Conservation (phyloP, 768 basidiomycete species). For the Floccularia luteovirens region DNA sequence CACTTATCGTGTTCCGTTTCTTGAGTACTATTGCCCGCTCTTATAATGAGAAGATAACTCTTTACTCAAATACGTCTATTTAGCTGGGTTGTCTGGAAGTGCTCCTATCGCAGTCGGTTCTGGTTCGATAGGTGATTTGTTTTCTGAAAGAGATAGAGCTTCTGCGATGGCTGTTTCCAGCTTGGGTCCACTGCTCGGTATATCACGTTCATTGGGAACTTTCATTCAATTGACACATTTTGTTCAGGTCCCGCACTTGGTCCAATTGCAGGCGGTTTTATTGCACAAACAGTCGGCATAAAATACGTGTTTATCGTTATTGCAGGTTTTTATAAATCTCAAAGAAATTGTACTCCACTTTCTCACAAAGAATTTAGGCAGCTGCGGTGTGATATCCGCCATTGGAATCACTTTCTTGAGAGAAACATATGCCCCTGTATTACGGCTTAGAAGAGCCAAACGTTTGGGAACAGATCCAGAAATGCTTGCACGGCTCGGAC, state of each 20-base stretch:
- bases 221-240: neutral
- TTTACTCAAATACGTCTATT: constrained; percentile 2
- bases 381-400: constrained; percentile 33
- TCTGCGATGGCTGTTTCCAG: constrained; percentile 66
- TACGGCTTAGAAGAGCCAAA: constrained; percentile 40
- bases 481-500: constrained; percentile 23
- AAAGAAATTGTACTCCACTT: neutral
- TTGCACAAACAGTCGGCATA: constrained; percentile 48
- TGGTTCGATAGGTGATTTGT: constrained; percentile 61
- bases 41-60: no score
- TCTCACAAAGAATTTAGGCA: neutral
- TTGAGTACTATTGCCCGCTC: no score
- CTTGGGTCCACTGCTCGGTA: constrained; percentile 57
- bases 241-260: constrained; percentile 42
- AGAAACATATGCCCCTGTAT: constrained; percentile 73
- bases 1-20: constrained; percentile 62
- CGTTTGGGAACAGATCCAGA: constrained; percentile 34
- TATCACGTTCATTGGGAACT: neutral
- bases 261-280: constrained; percentile 61
- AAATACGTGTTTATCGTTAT: constrained; percentile 56
- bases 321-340: constrained; percentile 17
- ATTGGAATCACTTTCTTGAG: constrained; percentile 55
- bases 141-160: constrained; percentile 42
- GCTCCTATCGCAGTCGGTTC: constrained; percentile 61
- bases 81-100: constrained; percentile 59